Evolutionary conservation across 2,329 filamentous ascomycete species (phyloP), one percentile per base, ranked within the genome.

Genomic region (Didymellaceae sp.): DNA sequence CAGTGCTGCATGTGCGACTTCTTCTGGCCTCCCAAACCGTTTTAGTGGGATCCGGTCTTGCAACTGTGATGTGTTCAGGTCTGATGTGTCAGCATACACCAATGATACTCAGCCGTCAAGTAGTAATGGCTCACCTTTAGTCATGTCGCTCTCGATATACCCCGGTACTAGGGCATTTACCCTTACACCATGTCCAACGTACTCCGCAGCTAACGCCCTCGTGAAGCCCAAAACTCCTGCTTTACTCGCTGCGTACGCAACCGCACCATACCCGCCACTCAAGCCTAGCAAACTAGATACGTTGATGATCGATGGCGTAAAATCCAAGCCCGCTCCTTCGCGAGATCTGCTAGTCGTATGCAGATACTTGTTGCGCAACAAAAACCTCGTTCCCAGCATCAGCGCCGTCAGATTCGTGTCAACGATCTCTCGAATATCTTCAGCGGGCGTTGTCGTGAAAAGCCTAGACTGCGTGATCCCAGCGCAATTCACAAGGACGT

Each of bases 111-210:
- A n/a, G n/a, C n/a, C n/a, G n/a, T n/a, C n/a, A n/a, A n/a, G n/a
- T n/a, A n/a, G 22, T 25, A 10, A 25, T 9, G n/a, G 4, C 26
- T 13, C 10, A 92, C 89, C 78, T 68, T 82, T 74, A 59, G 88
- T 90, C 90, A 96, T 95, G 38, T 85, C 82, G 35, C 90, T 93
- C 48, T 88, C 79, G 59, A 95, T 86, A 77, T 93, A 96, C 6
- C 91, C 91, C 1, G 91, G 91, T 32, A 93, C 77, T 57, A 96
- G 84, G 21, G 87, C 87, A 74, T 96, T 96, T 37, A 90, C 87
- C 22, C 91, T 81, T 50, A 96, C 81, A 39, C 82, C 81, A 38
- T 78, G 77, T 53, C 77, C 74, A 42, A 82, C 82, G 61, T 86
- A 73, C 74, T 91, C 86, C 40, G 75, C 78, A 32, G 85, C 85